Evolutionary conservation across 2,329 filamentous ascomycete genomes (phyloP), one percentile per base, ranked within the genome.

Genomic region (Pseudocercospora crystallina): DNA sequence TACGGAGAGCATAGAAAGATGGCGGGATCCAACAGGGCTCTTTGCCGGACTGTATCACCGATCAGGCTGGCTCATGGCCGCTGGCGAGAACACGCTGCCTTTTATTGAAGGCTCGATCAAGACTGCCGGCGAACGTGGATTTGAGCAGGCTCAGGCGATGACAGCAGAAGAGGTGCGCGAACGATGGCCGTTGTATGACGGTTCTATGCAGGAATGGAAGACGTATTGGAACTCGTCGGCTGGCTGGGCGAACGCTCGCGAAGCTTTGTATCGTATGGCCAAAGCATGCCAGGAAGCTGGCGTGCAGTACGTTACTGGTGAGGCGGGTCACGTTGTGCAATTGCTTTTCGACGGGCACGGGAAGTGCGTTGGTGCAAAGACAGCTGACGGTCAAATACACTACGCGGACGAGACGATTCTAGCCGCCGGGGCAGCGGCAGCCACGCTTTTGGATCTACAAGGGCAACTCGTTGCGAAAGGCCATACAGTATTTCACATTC

Each of bases 401-500:
- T 67, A 60, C 13, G 83, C 80, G 2, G 74, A 80, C 46, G 78
- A 79, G 60, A 69, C 81, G 26, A 64, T 84, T 14, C 62, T 84
- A 32, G 76, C 73, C 33, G 79, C 81, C 1, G 81, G 81, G 5
- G 80, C 81, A 5, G 77, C 79, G 64, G 83, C 81, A 4, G 76
- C 75, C 20, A 68, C 73, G 33, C 61, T 84, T 20, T 71, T 84
- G 4, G 57, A 62, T 9, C 45, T 58, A 17, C 53, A 59, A 10
- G 55, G 57, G 1, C 56, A 64, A 30, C 46, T 61, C n/a, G 56
- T 57, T 14, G 58, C 59, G 8, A 54, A 57, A 34, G 61, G 54
- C 36, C 58, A 58, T 31, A 56, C 54, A 13, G 56, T 70, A 3
- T 66, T 61, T 4, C 66, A 62, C 48, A 54, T 69, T 8, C 58